A percentile compares a stretch with the other conserved stretches of the same genome.
Evolutionary conservation across 2,329 filamentous ascomycete species (phyloP).

Genomic region (Rhynchosporium secalis): DNA sequence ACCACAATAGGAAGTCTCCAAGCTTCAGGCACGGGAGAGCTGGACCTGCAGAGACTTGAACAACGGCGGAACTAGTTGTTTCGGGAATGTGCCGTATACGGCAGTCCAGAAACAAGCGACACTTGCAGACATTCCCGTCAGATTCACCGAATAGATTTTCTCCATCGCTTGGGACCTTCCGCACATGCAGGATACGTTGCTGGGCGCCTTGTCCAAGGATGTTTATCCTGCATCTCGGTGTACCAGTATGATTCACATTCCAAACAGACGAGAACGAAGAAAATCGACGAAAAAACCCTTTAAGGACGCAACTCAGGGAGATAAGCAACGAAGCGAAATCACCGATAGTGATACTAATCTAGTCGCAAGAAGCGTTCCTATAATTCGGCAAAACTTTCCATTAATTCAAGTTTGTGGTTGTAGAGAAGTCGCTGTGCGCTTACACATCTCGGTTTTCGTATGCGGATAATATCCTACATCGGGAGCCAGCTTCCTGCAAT

Average conservation of each 20-base stretch:
- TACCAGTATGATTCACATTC: no score
- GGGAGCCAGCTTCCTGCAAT: background rate
- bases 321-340: no score
- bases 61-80: background rate
- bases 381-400: no score
- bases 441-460: no score
- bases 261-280: no score
- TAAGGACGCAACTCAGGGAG: no score
- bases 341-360: no score
- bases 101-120: background rate
- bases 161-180: background rate
- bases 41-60: background rate
- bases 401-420: no score
- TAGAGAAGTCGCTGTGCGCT: no score
- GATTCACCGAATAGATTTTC: background rate
- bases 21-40: background rate
- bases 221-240: background rate
- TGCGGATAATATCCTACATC: no score
- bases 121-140: background rate
- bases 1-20: background rate
- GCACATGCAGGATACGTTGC: background rate
- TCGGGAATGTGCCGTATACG: slow-evolving; percentile 4
- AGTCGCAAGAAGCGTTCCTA: no score
- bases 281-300: no score
- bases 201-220: background rate